These are phyloP conservation scores for Starmerella kuoi DNA, from an alignment of 805 yeast species.

Conservation along the genomic window DNA sequence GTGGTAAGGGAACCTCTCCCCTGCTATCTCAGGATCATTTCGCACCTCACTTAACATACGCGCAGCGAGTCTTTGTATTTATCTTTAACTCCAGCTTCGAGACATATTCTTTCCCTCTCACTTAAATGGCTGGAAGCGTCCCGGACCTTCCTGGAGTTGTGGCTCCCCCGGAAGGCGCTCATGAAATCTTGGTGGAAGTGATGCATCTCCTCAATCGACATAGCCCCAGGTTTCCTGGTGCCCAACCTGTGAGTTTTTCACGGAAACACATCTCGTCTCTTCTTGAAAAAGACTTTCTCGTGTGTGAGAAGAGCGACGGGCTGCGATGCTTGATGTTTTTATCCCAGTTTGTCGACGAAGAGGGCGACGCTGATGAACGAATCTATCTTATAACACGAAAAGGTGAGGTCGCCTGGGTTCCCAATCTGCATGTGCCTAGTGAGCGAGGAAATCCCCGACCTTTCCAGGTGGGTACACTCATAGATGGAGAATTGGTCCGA, in stretches of 20 bases:
- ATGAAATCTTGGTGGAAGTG: conserved; percentile 55
- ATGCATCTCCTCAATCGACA: conserved; percentile 48
- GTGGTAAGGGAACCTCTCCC: no score
- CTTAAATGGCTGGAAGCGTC: conserved; percentile 31
- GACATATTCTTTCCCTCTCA: no score
- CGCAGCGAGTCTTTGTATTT: no score
- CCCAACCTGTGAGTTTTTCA: conserved; percentile 90
- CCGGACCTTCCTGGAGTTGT: conserved; percentile 80
- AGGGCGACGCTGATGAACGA: conserved; percentile 56
- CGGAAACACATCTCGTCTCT: conserved; percentile 60
- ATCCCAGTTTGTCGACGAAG: conserved; percentile 39
- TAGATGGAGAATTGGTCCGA: conserved; percentile 88
- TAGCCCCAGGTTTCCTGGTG: conserved; percentile 56
- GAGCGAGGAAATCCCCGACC: conserved; percentile 36
- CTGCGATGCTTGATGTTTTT: conserved; percentile 63
- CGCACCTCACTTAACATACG: no score
- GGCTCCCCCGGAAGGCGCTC: conserved; percentile 60
- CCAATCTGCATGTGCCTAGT: conserved; percentile 67
- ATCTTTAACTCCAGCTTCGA: no score
- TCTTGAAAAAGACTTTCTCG: conserved; percentile 65
- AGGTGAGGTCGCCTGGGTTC: conserved; percentile 71
- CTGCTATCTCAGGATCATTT: no score
- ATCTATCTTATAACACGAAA: conserved; percentile 81
- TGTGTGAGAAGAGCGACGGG: conserved; percentile 95
- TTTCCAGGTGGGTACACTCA: conserved; percentile 73